These are phyloP conservation scores for Ligustrum vulgare DNA, from an alignment of 257 asterid genomes.

Conservation along the genomic window DNA sequence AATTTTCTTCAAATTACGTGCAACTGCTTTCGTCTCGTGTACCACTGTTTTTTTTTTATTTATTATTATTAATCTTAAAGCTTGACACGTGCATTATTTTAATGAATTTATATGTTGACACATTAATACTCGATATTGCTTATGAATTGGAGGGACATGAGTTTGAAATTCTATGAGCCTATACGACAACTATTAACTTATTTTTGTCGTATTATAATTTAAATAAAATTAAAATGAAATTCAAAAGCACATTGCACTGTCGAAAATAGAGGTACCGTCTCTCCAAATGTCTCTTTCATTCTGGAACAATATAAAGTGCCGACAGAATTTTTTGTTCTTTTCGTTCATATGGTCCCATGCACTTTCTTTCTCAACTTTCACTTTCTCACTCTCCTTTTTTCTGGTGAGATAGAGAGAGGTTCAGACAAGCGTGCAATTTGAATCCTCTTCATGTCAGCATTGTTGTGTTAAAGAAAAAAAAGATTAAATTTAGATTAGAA, in stretches of 20 bases:
- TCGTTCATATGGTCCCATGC: too few relatives aligned
- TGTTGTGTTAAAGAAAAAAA: slow-evolving; percentile 11
- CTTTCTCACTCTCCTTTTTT: not conserved
- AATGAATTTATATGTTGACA: too few relatives aligned
- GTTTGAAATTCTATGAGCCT: not conserved
- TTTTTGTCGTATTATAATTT: too few relatives aligned
- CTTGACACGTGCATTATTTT: too few relatives aligned
- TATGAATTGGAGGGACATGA: not conserved
- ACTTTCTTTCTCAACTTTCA: too few relatives aligned
- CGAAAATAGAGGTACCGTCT: not conserved
- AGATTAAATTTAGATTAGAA: slow-evolving; percentile 1
- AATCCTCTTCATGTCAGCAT: slow-evolving; percentile 4
- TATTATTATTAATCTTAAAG: too few relatives aligned
- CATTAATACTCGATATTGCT: not conserved
- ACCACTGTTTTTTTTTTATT: too few relatives aligned
- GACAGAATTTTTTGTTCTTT: not conserved
- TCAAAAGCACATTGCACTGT: too few relatives aligned
- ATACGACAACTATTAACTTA: not conserved
- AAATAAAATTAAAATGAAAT: too few relatives aligned
- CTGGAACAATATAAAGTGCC: not conserved
- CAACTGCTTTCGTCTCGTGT: too few relatives aligned
- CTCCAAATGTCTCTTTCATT: not conserved
- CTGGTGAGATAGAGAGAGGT: not conserved
- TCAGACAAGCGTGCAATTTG: not conserved
- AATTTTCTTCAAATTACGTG: too few relatives aligned